Percentiles rank a stretch among this genome's conserved stretches.
Conservation (phyloP, 495 filamentous ascomycete species). For the Xylaria telfairii region DNA sequence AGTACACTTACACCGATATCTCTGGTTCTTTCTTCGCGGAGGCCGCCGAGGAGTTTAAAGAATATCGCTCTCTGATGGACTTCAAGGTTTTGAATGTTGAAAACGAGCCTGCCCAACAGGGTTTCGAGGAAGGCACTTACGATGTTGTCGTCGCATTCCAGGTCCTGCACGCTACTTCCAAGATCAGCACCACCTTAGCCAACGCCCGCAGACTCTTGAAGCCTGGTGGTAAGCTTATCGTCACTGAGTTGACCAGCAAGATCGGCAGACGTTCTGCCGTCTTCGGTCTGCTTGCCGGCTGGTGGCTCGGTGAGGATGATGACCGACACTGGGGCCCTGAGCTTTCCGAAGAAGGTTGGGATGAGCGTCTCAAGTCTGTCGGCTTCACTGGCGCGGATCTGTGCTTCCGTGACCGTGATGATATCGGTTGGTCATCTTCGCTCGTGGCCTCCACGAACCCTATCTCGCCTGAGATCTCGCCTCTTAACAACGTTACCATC, state of each 20-base stretch:
- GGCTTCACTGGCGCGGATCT: constrained; percentile 35
- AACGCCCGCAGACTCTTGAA: constrained; percentile 45
- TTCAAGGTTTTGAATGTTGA: constrained; percentile 57
- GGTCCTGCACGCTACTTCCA: constrained; percentile 55
- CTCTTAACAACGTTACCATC: constrained; percentile 32
- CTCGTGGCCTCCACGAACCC: constrained; percentile 35
- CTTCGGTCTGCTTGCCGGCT: constrained; percentile 38
- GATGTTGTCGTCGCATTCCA: constrained; percentile 61
- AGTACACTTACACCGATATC: constrained; percentile 63
- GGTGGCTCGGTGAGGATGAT: constrained; percentile 38
- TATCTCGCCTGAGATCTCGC: constrained; percentile 20
- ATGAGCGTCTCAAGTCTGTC: constrained; percentile 31
- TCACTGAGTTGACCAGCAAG: constrained; percentile 46
- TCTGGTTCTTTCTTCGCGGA: constrained; percentile 57
- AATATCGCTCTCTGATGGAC: constrained; percentile 45
- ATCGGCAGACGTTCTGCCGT: constrained; percentile 37
- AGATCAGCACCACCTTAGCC: constrained; percentile 40
- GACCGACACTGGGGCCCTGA: constrained; percentile 36
- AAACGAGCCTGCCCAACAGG: constrained; percentile 54
- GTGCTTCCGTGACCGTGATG: constrained; percentile 37
- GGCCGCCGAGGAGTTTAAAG: constrained; percentile 52
- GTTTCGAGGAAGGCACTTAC: constrained; percentile 51
- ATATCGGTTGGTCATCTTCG: constrained; percentile 35
- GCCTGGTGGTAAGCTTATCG: constrained; percentile 46
- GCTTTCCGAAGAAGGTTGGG: constrained; percentile 36